Conservation (phyloP, 805 yeast species). For the Ogataea parapolymorpha region DNA sequence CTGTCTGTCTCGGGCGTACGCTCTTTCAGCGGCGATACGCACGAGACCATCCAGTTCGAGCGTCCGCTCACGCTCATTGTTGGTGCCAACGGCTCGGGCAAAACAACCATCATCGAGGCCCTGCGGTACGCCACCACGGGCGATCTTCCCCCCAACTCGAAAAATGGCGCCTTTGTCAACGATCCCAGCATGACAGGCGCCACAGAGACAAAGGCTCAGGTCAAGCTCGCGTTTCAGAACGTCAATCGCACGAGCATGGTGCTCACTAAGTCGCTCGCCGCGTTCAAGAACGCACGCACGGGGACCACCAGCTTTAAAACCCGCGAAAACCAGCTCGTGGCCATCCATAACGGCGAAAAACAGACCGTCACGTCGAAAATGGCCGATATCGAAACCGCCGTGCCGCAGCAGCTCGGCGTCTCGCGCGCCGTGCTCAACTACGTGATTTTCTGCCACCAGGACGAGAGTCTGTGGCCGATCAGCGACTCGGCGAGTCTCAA, state of each 20-base stretch:
- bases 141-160: constrained; percentile 90
- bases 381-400: constrained; percentile 75
- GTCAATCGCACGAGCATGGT: constrained; percentile 77
- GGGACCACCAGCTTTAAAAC: constrained; percentile 75
- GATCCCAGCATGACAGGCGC: constrained; percentile 83
- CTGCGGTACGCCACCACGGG: constrained; percentile 93
- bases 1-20: constrained; percentile 84
- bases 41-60: constrained; percentile 86
- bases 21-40: constrained; percentile 80
- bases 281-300: constrained; percentile 51
- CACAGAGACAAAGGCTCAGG: constrained; percentile 81
- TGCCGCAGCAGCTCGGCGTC: constrained; percentile 84
- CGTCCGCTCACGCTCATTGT: constrained; percentile 90
- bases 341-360: constrained; percentile 62
- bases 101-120: constrained; percentile 94
- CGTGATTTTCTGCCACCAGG: constrained; percentile 96
- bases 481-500: constrained; percentile 86
- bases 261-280: constrained; percentile 79
- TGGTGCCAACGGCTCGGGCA: constrained; percentile 95
- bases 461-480: constrained; percentile 94
- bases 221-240: constrained; percentile 78
- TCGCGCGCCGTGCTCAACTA: constrained; percentile 84
- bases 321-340: constrained; percentile 80
- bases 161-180: constrained; percentile 93
- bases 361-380: constrained; percentile 76